Percentiles rank a stretch among this genome's conserved stretches.
These are phyloP conservation scores for Butyriboletus loyo DNA, from an alignment of 768 basidiomycete genomes.

Conservation along the genomic window DNA sequence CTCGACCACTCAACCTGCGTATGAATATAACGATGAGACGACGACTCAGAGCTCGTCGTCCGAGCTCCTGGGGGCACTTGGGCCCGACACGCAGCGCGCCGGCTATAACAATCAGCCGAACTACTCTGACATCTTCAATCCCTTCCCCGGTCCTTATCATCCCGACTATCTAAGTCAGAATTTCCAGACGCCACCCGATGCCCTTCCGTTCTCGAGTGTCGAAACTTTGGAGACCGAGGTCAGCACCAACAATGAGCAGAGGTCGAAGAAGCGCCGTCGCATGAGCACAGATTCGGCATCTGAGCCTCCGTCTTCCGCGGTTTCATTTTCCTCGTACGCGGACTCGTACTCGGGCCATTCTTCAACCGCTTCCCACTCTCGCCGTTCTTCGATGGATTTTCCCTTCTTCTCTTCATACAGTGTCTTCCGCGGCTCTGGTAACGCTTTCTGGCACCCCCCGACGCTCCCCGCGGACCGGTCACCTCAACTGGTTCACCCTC, in stretches of 20 bases:
- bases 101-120: slow-evolving; percentile 27
- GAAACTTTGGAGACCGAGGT: slow-evolving; percentile 47
- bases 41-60: slow-evolving; percentile 41
- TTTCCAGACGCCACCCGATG: slow-evolving; percentile 43
- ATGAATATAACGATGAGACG: slow-evolving; percentile 49
- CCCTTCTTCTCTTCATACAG: slow-evolving; percentile 57
- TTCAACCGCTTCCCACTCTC: slow-evolving; percentile 55
- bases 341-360: slow-evolving; percentile 61
- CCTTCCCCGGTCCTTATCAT: slow-evolving; percentile 72
- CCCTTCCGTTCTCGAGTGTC: slow-evolving; percentile 51
- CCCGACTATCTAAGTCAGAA: slow-evolving; percentile 65
- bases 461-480: slow-evolving; percentile 62
- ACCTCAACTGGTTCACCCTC: slow-evolving; percentile 61
- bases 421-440: slow-evolving; percentile 53
- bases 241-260: slow-evolving; percentile 21
- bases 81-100: slow-evolving; percentile 27
- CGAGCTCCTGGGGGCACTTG: slow-evolving; percentile 50
- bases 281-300: slow-evolving; percentile 61
- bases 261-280: slow-evolving; percentile 63
- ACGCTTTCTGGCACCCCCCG: slow-evolving; percentile 75
- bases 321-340: slow-evolving; percentile 58
- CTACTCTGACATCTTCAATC: slow-evolving; percentile 37
- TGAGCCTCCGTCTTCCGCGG: slow-evolving; percentile 58
- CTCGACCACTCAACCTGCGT: slow-evolving; percentile 57
- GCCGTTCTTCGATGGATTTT: slow-evolving; percentile 61